Evolutionary conservation across 1,139 yeast genomes (phyloP).

Genomic region (Kodamaea fungicola): DNA sequence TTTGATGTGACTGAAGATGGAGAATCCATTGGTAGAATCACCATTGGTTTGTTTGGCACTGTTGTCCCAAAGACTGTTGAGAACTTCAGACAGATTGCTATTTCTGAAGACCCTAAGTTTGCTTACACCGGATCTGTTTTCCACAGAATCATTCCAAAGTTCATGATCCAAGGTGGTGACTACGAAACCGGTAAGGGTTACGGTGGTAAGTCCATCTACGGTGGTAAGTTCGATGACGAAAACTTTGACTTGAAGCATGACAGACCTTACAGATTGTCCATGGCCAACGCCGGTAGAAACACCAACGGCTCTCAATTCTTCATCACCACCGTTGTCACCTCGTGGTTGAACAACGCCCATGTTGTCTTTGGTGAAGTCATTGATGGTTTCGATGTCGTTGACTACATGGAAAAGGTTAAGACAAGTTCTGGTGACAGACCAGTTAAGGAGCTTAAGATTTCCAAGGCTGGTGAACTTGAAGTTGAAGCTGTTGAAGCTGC

Average conservation of each 20-base stretch:
- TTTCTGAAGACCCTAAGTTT: conserved; percentile 56
- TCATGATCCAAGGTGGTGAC: conserved; percentile 66
- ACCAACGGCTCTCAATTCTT: conserved; percentile 67
- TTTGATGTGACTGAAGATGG: conserved; percentile 87
- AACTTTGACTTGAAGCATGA: conserved; percentile 56
- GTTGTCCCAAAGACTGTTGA: conserved; percentile 60
- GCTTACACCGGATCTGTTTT: conserved; percentile 49
- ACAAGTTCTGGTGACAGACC: conserved; percentile 53
- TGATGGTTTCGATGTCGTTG: conserved; percentile 64
- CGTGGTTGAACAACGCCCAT: conserved; percentile 66
- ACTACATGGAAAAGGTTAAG: conserved; percentile 50
- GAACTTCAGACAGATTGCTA: conserved; percentile 56
- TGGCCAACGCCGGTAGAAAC: conserved; percentile 64
- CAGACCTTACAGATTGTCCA: conserved; percentile 54
- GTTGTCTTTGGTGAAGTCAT: conserved; percentile 81
- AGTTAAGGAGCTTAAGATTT: conserved; percentile 46
- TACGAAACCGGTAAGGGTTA: conserved; percentile 57
- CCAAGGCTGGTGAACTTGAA: conserved; percentile 43
- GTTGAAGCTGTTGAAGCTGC: conserved; percentile 18
- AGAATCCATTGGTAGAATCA: conserved; percentile 60
- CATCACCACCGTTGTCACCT: conserved; percentile 58
- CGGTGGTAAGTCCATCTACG: conserved; percentile 60
- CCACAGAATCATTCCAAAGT: conserved; percentile 57
- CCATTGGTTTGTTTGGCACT: conserved; percentile 68
- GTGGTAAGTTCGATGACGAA: conserved; percentile 55